These are phyloP conservation scores for Podaxis pistillaris DNA, from an alignment of 768 basidiomycete species.

Conservation along the genomic window DNA sequence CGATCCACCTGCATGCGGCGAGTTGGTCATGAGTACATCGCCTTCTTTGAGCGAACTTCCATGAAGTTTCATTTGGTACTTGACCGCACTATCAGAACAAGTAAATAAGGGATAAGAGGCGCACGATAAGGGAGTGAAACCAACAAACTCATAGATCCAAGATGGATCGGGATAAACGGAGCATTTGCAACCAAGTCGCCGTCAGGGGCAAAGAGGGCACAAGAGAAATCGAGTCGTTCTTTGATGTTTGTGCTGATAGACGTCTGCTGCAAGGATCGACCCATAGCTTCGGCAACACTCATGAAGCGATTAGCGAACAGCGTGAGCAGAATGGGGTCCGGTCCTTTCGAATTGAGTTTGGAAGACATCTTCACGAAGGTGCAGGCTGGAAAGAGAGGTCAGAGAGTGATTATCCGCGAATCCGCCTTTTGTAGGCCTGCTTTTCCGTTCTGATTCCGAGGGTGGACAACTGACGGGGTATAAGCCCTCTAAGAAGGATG, in stretches of 20 bases:
- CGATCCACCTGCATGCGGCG: conserved; percentile 87
- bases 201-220: conserved; percentile 92
- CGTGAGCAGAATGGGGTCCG: conserved; percentile 86
- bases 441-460: conserved; percentile 14
- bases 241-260: conserved; percentile 95
- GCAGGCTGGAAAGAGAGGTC: not conserved
- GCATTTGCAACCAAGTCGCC: conserved; percentile 95
- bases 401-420: not conserved
- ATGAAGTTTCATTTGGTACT: conserved; percentile 83
- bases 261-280: conserved; percentile 84
- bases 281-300: conserved; percentile 97
- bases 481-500: too few relatives aligned
- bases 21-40: conserved; percentile 93
- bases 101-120: not conserved
- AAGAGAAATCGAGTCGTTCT: conserved; percentile 92
- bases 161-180: conserved; percentile 85
- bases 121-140: conserved; percentile 23
- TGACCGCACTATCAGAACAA: conserved; percentile 59
- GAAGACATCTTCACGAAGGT: conserved; percentile 18
- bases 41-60: conserved; percentile 76
- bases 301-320: conserved; percentile 97
- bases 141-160: conserved; percentile 90
- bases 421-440: not conserved
- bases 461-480: not conserved
- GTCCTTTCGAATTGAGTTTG: conserved; percentile 34